Percentiles rank a stretch among this genome's conserved stretches.
phyloP scores from a whole-genome alignment of 2,329 filamentous ascomycete genomes.

The Colletotrichum kahawae region DNA sequence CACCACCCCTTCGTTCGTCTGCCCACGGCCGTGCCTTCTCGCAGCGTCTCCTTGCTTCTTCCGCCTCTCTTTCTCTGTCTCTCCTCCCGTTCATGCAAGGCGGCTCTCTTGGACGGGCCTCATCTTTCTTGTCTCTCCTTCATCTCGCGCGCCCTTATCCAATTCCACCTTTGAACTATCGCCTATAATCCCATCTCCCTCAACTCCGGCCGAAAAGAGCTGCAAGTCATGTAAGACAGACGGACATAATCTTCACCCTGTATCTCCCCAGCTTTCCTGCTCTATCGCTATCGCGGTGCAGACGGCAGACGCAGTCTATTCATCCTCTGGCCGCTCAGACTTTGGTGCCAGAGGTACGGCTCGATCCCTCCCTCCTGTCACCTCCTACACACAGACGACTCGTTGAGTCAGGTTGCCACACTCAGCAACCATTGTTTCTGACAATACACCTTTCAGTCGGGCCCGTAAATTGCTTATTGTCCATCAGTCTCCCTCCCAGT shows the following conservation, averaged over 20 bases:
- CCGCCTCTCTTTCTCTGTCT: constrained; percentile 7
- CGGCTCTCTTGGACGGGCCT: not conserved
- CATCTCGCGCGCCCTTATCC: constrained; percentile 1
- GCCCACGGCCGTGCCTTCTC: not conserved
- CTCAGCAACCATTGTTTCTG: not conserved
- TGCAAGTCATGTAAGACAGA: constrained; percentile 12
- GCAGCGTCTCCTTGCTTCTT: constrained; percentile 14
- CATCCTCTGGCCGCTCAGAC: not conserved
- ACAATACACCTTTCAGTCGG: not conserved
- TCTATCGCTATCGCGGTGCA: not conserved
- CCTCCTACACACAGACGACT: not conserved
- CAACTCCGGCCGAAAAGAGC: not conserved
- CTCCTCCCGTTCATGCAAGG: constrained; percentile 16
- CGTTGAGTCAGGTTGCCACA: not conserved
- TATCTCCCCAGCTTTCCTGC: not conserved
- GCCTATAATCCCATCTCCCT: constrained; percentile 4
- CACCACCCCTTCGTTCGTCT: not conserved
- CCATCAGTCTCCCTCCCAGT: not conserved
- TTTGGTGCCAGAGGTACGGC: not conserved
- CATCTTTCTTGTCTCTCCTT: constrained; percentile 8
- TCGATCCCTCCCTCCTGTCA: constrained; percentile 13
- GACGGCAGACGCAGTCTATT: not conserved
- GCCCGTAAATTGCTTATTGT: not conserved
- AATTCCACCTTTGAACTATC: not conserved
- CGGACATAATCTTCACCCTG: not conserved